phyloP scores from a whole-genome alignment of 1,284 basidiomycete genomes.

The Boletus sp. region DNA sequence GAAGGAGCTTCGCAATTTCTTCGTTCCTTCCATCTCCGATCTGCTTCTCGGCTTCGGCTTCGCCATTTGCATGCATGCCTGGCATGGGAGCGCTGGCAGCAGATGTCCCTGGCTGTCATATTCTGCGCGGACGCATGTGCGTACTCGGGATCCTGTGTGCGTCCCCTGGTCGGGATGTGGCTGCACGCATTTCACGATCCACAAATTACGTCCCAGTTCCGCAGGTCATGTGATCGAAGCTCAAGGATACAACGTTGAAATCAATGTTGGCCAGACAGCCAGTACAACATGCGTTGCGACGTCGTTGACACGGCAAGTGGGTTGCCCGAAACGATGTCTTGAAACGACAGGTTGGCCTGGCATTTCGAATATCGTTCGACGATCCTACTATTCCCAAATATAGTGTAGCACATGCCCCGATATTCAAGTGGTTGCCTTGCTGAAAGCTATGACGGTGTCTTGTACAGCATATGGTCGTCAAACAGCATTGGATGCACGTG shows the following conservation, averaged over 20 bases:
- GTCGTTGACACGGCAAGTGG: constrained; percentile 11
- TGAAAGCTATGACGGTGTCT: neutral
- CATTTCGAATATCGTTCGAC: constrained; percentile 18
- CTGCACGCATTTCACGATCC: too few species aligned
- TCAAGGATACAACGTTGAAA: too few species aligned
- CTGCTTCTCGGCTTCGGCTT: constrained; percentile 23
- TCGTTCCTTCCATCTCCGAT: constrained; percentile 25
- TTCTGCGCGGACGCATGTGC: neutral
- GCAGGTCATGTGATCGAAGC: constrained; percentile 5
- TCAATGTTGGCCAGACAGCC: neutral
- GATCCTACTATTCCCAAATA: constrained; percentile 14
- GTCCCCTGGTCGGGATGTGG: too few species aligned
- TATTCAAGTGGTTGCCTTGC: neutral
- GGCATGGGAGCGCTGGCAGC: constrained; percentile 16
- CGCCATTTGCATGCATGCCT: constrained; percentile 8
- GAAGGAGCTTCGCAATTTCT: constrained; percentile 12
- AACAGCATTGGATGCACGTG: neutral
- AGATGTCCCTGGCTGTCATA: constrained; percentile 3
- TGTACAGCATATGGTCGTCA: neutral
- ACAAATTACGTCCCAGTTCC: constrained; percentile 10
- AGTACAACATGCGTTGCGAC: constrained; percentile 13
- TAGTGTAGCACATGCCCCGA: neutral
- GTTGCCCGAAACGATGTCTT: constrained; percentile 3
- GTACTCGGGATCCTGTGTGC: neutral
- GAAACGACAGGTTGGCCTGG: constrained; percentile 11